Base-by-base conservation (phyloP, 23 red algal genomes). In the Gracilaria domingensis region DNA sequence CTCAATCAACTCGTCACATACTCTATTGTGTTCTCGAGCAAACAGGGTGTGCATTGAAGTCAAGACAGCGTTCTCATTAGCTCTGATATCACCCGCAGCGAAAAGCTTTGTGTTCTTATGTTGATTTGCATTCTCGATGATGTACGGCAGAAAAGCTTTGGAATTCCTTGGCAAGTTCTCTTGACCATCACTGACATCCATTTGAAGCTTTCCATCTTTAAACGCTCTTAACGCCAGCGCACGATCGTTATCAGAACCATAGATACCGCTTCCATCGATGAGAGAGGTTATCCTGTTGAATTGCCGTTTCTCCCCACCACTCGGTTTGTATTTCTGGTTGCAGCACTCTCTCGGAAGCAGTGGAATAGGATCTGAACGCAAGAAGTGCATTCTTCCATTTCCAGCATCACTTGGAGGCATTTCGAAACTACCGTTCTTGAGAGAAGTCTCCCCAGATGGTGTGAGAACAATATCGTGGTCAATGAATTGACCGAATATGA, bases 391-490 rank as follows among this genome's bases (percentile, higher is more conserved):
- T 51, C 2, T 77, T 29, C 72, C 72, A 30, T 50, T 34, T 8
- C 72, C 72, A 77, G 72, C 23, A 77, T 77, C 72, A 77, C 50
- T 77, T 50, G 38, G 9, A 8, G 72, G 72, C 1, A 50, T 77
- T 5, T 16, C 23, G 20, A 77, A 77, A 14, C 72, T 77, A 7
- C 40, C 72, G 11, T 39, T 50, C 74, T 20, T 79, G 18, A 50
- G 33, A 28, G 51, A 17, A 23, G 55, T 75, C 20, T 79, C 55
- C 37, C 87, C 87, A 12, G 72, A 77, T 32, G 90, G 90, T 18
- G 90, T 93, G 45, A 93, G 90, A 4, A 80, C 90, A n/a, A 93
- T 55, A 67, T 93, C 90, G 51, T 93, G 90, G 58, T 93, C 90
- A 53, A 93, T 61, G 66, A 85, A 93, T 73, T 93, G 90, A 32